Conservation (phyloP, 805 yeast genomes). For the Lipomyces sp. region DNA sequence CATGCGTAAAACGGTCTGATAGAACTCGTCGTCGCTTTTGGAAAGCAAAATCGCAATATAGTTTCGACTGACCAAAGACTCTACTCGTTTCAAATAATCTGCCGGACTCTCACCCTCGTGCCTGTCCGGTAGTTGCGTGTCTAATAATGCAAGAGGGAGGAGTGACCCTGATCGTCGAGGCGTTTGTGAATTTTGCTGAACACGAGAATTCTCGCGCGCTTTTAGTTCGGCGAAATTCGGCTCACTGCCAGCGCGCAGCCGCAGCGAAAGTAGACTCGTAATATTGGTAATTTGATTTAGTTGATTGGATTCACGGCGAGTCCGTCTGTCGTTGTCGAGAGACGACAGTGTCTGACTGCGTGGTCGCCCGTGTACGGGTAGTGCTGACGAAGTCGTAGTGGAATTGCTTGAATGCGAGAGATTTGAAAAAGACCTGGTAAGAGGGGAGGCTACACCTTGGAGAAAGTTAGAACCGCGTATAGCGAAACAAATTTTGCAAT, state of each 20-base stretch:
- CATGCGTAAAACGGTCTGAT: constrained; percentile 42
- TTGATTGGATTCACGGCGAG: constrained; percentile 8
- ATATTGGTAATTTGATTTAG: constrained; percentile 21
- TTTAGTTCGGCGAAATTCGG: constrained; percentile 28
- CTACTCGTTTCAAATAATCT: constrained; percentile 45
- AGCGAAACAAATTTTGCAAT: background rate
- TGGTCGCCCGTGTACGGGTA: constrained; percentile 10
- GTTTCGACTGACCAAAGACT: constrained; percentile 31
- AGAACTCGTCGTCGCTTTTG: constrained; percentile 42
- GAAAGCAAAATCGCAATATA: constrained; percentile 45
- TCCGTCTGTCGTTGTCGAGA: constrained; percentile 23
- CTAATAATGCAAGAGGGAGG: constrained; percentile 23
- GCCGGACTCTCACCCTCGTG: constrained; percentile 44
- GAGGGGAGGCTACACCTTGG: constrained; percentile 24
- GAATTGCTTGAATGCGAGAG: constrained; percentile 19
- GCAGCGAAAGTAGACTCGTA: constrained; percentile 24
- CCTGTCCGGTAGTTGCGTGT: constrained; percentile 31
- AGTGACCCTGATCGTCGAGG: constrained; percentile 11
- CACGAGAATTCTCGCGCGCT: background rate
- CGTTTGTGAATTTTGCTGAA: constrained; percentile 6
- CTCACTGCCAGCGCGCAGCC: constrained; percentile 32
- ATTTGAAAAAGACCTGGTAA: constrained; percentile 26
- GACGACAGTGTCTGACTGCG: constrained; percentile 35
- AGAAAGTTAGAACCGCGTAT: background rate
- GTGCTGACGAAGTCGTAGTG: constrained; percentile 4